phyloP scores from a whole-genome alignment of 2,329 filamentous ascomycete species.

The Talaromyces pinophilus region DNA sequence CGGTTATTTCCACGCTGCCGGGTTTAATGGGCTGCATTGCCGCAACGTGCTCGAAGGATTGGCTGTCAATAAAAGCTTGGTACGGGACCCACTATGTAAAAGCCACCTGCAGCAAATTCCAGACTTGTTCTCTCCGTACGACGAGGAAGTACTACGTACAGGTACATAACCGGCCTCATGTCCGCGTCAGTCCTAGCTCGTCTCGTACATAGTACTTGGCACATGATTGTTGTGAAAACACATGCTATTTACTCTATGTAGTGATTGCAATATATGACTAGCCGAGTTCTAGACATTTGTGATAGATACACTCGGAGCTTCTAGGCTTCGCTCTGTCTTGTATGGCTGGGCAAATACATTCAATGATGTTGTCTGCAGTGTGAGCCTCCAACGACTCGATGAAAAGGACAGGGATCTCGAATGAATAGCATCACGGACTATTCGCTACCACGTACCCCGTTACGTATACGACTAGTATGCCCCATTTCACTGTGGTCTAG shows the following conservation, averaged over 20 bases:
- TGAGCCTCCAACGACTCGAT: background rate
- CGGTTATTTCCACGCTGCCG: conserved; percentile 24
- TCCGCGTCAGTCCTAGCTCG: conserved; percentile 3
- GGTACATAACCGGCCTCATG: background rate
- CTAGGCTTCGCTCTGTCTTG: background rate
- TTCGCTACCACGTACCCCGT: background rate
- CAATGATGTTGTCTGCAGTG: no score
- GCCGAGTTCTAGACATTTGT: background rate
- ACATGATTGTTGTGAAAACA: background rate
- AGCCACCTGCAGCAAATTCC: background rate
- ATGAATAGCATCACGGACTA: background rate
- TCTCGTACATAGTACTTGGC: conserved; percentile 8
- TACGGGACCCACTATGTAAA: conserved; percentile 13
- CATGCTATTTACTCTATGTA: background rate
- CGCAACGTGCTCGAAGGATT: conserved; percentile 30
- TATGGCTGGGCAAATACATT: background rate
- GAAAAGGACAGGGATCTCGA: background rate
- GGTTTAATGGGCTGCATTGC: conserved; percentile 3
- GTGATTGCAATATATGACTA: background rate
- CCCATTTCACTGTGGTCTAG: background rate
- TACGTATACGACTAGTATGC: background rate
- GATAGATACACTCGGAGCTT: background rate
- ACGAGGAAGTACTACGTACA: background rate
- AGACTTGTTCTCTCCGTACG: background rate
- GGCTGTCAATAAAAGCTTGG: conserved; percentile 27